Conservation (phyloP, 192 early-diverging fungal genomes). For the Umbelopsis sp. region DNA sequence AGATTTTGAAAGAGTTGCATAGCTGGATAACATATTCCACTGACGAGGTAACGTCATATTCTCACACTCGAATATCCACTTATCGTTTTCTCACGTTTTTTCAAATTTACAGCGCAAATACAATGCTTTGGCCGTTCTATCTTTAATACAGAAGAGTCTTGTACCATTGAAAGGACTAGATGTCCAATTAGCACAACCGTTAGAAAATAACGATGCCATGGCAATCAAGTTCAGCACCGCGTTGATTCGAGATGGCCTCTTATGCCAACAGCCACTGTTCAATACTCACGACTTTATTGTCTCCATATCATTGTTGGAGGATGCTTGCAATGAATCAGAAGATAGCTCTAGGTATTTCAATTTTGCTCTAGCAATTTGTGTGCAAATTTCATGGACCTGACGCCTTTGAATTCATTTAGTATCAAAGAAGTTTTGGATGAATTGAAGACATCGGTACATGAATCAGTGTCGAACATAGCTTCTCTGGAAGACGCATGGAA, state of each 20-base stretch:
- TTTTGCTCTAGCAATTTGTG: too few species aligned
- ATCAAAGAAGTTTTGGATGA: conserved; percentile 41
- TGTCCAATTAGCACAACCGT: conserved; percentile 83
- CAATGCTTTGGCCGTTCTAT: conserved; percentile 78
- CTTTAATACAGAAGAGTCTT: conserved; percentile 77
- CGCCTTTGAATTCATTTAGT: neutral
- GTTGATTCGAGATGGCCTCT: conserved; percentile 67
- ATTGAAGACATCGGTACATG: conserved; percentile 14
- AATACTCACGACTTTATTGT: conserved; percentile 59
- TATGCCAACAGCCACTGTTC: conserved; percentile 52
- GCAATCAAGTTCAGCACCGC: conserved; percentile 73
- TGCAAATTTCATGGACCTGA: neutral
- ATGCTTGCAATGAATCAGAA: neutral
- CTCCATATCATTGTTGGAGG: conserved; percentile 34
- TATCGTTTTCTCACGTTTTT: neutral
- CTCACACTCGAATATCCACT: neutral
- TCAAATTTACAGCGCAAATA: conserved; percentile 65
- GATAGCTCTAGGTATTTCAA: neutral
- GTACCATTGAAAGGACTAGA: conserved; percentile 84
- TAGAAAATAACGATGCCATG: conserved; percentile 70
- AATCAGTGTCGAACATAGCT: neutral
- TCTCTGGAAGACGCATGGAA: conserved; percentile 45
- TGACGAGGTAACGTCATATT: conserved; percentile 63
- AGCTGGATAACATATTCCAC: conserved; percentile 92
- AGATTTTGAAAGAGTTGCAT: conserved; percentile 80